Evolutionary conservation across 179 eudicot genomes (phyloP), one percentile per base, ranked within the genome.

Genomic region (Silene noctiflora): DNA sequence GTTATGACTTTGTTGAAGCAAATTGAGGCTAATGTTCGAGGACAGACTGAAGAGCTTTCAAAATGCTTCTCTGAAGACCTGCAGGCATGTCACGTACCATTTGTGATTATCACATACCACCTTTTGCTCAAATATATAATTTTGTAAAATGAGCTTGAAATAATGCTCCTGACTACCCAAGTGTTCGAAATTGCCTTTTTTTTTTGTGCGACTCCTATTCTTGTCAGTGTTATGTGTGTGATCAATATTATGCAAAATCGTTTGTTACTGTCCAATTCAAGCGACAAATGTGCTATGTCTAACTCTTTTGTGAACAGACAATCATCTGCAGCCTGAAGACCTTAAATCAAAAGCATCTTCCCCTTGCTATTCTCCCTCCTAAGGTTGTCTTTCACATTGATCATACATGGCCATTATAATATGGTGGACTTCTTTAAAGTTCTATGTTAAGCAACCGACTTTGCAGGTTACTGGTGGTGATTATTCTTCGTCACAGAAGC

Each of bases 21-120:
- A 69, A 84, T 91, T 58, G 86, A 89, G 59, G 66, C 65, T 19
- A 76, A 68, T 56, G 73, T 84, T 69, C 86, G 70, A 69, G 86
- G 82, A 66, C 78, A 85, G 63, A 86, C 87, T 78, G 79, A 81
- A 67, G 89, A 92, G 73, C 85, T 92, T 53, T 75, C 76, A 80
- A 85, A 81, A 75, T 74, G 80, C 56, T 75, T 95, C 69, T 81
- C 84, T 69, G 81, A 82, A 75, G 91, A 91, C 80, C 74, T 91
- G 69, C 90, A 88, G 96, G 95, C 78, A 84, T 79, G 87, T 81
- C 21, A 63, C 31, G 13, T 42, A 53, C 48, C 48, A 42, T 27
- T 53, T 13, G n/a, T 17, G 58, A 2, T 17, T 53, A 55, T 53
- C 24, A 27, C 70, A 59, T 44, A n/a, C 19, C 12, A 35, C 48